phyloP scores from a whole-genome alignment of 176 grass and related monocot genomes.

The Thinopyrum elongatum region DNA sequence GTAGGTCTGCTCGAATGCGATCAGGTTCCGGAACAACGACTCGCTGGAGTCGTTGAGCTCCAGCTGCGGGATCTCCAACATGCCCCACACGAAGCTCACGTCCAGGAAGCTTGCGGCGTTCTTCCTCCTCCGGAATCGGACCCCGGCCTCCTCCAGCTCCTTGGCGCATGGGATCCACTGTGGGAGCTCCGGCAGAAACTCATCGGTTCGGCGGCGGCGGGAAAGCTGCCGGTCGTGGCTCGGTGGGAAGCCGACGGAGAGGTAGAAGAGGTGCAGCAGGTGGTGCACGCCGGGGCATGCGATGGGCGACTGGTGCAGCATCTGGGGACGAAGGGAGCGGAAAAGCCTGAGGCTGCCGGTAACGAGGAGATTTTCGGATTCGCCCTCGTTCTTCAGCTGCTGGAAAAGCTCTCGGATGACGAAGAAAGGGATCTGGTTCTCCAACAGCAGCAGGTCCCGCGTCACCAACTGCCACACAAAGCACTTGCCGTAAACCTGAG shows the following conservation, averaged over 20 bases:
- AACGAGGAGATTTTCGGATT: not conserved
- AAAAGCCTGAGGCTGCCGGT: not conserved
- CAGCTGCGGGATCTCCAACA: not conserved
- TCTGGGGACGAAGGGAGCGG: not conserved
- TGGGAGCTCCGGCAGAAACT: not conserved
- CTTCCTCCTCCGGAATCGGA: not conserved
- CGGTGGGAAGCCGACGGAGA: not conserved
- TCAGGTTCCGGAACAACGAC: not conserved
- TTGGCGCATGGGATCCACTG: not conserved
- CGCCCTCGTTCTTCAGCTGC: not conserved
- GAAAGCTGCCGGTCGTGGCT: not conserved
- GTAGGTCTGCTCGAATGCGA: not conserved
- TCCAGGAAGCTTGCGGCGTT: slow-evolving; percentile 14
- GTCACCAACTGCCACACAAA: not conserved
- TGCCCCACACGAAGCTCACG: not conserved
- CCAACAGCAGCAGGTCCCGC: slow-evolving; percentile 39
- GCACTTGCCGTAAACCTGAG: not conserved
- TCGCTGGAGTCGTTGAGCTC: slow-evolving; percentile 28
- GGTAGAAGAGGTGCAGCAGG: slow-evolving; percentile 40
- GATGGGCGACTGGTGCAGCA: not conserved
- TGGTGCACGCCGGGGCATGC: not conserved
- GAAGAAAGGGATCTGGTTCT: slow-evolving; percentile 59
- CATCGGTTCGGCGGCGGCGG: not conserved
- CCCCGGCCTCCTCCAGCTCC: not conserved
- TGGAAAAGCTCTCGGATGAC: slow-evolving; percentile 7